phyloP scores from a whole-genome alignment of 441 rosid genomes.

The Croton laevigatus region DNA sequence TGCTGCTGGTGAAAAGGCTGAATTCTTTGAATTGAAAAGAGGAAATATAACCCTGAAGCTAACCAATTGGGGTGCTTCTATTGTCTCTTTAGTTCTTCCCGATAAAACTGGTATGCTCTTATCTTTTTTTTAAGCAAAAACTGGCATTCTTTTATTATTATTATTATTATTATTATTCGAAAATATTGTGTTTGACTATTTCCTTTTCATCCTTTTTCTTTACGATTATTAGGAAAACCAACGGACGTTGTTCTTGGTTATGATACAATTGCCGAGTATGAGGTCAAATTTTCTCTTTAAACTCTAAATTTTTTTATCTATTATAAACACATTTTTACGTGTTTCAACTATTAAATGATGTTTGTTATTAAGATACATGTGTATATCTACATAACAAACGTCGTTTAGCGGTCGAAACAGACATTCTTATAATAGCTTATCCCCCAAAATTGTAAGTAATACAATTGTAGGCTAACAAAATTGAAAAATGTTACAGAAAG shows the following conservation, averaged over 20 bases:
- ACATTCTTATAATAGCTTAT: neutral
- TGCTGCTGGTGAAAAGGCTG: constrained; percentile 3
- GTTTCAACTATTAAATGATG: neutral
- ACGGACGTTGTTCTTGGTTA: constrained; percentile 29
- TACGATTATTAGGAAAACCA: constrained; percentile 21
- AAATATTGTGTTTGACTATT: neutral
- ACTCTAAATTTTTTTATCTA: no score
- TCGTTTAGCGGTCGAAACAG: neutral
- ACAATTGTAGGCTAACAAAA: neutral
- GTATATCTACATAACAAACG: no score
- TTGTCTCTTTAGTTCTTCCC: constrained; percentile 26
- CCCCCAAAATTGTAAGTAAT: neutral
- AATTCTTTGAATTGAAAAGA: constrained; percentile 25
- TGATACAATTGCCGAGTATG: constrained; percentile 22
- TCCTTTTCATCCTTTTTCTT: neutral
- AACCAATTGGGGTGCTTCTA: constrained; percentile 26
- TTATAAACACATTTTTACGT: no score
- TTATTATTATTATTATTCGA: no score
- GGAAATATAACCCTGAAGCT: constrained; percentile 22
- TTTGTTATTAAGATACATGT: neutral
- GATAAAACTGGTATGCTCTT: constrained; percentile 18
- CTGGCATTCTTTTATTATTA: neutral
- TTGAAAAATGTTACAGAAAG: constrained; percentile 41
- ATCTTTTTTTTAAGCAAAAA: neutral
- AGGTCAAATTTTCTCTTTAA: neutral